These are phyloP conservation scores for Mycena haematopus DNA, from an alignment of 768 basidiomycete genomes.

Conservation along the genomic window DNA sequence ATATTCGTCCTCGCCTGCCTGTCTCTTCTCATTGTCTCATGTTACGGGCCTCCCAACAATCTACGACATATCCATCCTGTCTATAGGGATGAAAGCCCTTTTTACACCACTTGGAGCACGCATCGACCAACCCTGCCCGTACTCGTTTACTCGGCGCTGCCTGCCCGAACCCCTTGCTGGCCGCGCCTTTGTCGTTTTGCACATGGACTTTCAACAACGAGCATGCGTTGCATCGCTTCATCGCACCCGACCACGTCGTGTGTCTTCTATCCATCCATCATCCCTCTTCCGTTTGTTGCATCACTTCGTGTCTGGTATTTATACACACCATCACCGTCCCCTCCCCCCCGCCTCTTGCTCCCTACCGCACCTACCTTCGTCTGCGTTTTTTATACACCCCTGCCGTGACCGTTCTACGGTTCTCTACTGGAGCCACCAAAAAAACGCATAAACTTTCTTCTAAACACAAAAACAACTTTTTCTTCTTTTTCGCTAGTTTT, in stretches of 20 bases:
- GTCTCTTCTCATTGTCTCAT: slow-evolving; percentile 38
- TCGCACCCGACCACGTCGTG: slow-evolving; percentile 22
- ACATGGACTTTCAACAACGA: slow-evolving; percentile 32
- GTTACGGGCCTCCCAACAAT: slow-evolving; percentile 41
- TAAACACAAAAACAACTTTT: slow-evolving; percentile 51
- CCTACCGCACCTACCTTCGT: slow-evolving; percentile 40
- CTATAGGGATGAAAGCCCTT: slow-evolving; percentile 48
- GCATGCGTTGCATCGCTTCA: slow-evolving; percentile 27
- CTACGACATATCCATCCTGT: slow-evolving; percentile 74
- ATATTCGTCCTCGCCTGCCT: slow-evolving; percentile 40
- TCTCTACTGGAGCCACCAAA: slow-evolving; percentile 38
- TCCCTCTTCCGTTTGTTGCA: slow-evolving; percentile 9
- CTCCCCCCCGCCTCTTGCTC: slow-evolving; percentile 36
- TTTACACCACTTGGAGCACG: slow-evolving; percentile 28
- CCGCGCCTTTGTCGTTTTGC: slow-evolving; percentile 32
- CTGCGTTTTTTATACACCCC: slow-evolving; percentile 40
- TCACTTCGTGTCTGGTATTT: slow-evolving; percentile 42
- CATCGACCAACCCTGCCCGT: slow-evolving; percentile 35
- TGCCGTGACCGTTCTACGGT: slow-evolving; percentile 11
- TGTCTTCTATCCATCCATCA: slow-evolving; percentile 17
- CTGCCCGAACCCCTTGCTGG: slow-evolving; percentile 32
- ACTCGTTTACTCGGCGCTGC: slow-evolving; percentile 23
- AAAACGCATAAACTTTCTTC: slow-evolving; percentile 34
- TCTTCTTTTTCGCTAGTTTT: slow-evolving; percentile 17
- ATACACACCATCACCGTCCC: slow-evolving; percentile 37